These are phyloP conservation scores for Penicillium parvum DNA, from an alignment of 495 filamentous ascomycete genomes.

Conservation along the genomic window DNA sequence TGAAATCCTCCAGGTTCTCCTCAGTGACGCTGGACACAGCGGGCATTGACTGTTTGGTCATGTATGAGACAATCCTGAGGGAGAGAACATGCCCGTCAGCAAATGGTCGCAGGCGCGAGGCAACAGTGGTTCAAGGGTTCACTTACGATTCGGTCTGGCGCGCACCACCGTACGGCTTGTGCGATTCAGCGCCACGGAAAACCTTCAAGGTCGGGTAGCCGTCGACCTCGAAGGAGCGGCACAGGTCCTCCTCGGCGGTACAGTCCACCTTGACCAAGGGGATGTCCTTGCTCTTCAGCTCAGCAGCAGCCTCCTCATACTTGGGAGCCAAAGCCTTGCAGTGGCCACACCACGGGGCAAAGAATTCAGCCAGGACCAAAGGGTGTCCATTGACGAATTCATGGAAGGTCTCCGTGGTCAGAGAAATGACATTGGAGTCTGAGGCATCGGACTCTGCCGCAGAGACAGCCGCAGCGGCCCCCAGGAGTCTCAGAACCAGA, in stretches of 20 bases:
- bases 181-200: slow-evolving; percentile 88
- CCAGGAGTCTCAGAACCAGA: slow-evolving; percentile 55
- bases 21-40: slow-evolving; percentile 77
- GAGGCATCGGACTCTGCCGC: slow-evolving; percentile 53
- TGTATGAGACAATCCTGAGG: slow-evolving; percentile 88
- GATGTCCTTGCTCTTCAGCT: slow-evolving; percentile 93
- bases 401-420: slow-evolving; percentile 82
- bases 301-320: slow-evolving; percentile 89
- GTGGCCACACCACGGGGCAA: slow-evolving; percentile 98
- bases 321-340: slow-evolving; percentile 93
- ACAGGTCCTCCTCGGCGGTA: slow-evolving; percentile 89
- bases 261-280: slow-evolving; percentile 92
- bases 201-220: slow-evolving; percentile 98
- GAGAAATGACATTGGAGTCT: slow-evolving; percentile 63
- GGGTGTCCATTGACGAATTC: slow-evolving; percentile 80
- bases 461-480: slow-evolving; percentile 56
- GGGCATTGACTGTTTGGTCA: slow-evolving; percentile 96
- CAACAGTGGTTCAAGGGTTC: not conserved
- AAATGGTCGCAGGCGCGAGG: not conserved
- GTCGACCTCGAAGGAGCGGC: slow-evolving; percentile 83
- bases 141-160: slow-evolving; percentile 87
- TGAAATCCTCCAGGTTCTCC: slow-evolving; percentile 88
- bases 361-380: slow-evolving; percentile 95
- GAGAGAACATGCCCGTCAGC: slow-evolving; percentile 20
- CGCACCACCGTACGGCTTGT: slow-evolving; percentile 78